Percentiles rank a stretch among this genome's conserved stretches.
Evolutionary conservation across 257 asterid genomes (phyloP).

Genomic region (Orobanche coerulescens): DNA sequence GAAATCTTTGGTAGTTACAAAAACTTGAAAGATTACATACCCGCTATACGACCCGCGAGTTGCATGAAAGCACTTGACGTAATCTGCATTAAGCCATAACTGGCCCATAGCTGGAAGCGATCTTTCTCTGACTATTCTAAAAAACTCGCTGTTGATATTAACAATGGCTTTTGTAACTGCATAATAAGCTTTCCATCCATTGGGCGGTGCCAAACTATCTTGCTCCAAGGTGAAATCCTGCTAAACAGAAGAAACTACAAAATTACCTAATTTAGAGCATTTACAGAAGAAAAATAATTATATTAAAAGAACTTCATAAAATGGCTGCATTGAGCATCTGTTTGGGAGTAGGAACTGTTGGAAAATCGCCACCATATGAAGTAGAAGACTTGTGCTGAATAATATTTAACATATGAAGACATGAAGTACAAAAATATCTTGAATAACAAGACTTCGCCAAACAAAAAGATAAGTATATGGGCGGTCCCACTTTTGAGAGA

Average conservation of each 20-base stretch:
- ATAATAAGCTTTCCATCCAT: conserved; percentile 91
- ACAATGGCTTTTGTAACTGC: conserved; percentile 73
- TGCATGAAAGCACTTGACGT: conserved; percentile 75
- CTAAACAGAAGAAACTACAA: conserved; percentile 1
- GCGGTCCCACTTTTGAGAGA: too few relatives aligned
- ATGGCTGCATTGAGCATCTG: too few relatives aligned
- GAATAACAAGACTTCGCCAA: too few relatives aligned
- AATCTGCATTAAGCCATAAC: conserved; percentile 75
- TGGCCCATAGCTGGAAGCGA: conserved; percentile 57
- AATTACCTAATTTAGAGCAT: too few relatives aligned
- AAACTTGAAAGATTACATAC: conserved; percentile 26
- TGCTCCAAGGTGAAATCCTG: conserved; percentile 85
- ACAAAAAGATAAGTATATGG: too few relatives aligned
- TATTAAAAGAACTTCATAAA: too few relatives aligned
- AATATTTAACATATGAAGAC: too few relatives aligned
- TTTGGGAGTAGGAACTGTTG: too few relatives aligned
- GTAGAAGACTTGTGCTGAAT: too few relatives aligned
- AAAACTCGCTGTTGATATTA: conserved; percentile 48
- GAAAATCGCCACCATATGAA: not conserved
- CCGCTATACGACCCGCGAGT: conserved; percentile 64
- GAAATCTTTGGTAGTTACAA: not conserved
- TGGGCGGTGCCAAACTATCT: conserved; percentile 44
- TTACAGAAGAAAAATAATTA: too few relatives aligned
- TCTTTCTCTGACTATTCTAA: conserved; percentile 44
- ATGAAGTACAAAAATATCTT: too few relatives aligned